Percentiles rank a stretch among this genome's conserved stretches.
phyloP scores from a whole-genome alignment of 805 yeast species.

The Myxozyma neotropica region DNA sequence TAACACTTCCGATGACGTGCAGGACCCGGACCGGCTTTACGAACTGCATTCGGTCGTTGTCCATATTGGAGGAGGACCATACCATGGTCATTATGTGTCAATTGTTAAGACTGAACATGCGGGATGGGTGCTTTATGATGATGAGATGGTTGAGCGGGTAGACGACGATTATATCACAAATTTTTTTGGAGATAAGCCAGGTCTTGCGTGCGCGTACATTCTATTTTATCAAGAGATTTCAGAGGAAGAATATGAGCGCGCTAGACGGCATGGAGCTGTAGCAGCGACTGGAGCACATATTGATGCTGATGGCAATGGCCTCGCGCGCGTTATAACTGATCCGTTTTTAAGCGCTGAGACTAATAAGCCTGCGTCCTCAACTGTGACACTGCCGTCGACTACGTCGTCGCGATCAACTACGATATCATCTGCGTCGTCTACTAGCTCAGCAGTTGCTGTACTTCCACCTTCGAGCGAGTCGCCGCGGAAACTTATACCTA shows the following conservation, averaged over 20 bases:
- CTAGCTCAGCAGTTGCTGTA: not conserved
- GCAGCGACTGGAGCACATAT: conserved; percentile 12
- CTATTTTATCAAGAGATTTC: conserved; percentile 62
- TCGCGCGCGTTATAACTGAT: conserved; percentile 5
- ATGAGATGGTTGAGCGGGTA: conserved; percentile 89
- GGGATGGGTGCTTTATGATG: conserved; percentile 94
- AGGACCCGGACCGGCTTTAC: conserved; percentile 62
- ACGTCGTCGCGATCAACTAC: conserved; percentile 13
- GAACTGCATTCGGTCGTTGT: conserved; percentile 88
- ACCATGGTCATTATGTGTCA: conserved; percentile 95
- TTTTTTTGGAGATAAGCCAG: conserved; percentile 86
- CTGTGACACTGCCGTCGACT: conserved; percentile 5
- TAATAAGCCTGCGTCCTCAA: conserved; percentile 7
- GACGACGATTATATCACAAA: conserved; percentile 79
- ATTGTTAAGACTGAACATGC: conserved; percentile 74
- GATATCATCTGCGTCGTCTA: conserved; percentile 8
- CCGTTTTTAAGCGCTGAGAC: conserved; percentile 1
- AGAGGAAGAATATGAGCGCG: conserved; percentile 23
- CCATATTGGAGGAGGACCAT: conserved; percentile 97
- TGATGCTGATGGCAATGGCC: conserved; percentile 4
- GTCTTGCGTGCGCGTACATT: conserved; percentile 89
- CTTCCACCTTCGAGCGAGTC: conserved; percentile 5
- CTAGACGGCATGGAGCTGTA: conserved; percentile 24
- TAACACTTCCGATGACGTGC: conserved; percentile 60
- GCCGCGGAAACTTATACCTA: conserved; percentile 1